Percentiles rank a stretch among this genome's conserved stretches.
phyloP scores from a whole-genome alignment of 306 rosid genomes.

The Oemleria cerasiformis region DNA sequence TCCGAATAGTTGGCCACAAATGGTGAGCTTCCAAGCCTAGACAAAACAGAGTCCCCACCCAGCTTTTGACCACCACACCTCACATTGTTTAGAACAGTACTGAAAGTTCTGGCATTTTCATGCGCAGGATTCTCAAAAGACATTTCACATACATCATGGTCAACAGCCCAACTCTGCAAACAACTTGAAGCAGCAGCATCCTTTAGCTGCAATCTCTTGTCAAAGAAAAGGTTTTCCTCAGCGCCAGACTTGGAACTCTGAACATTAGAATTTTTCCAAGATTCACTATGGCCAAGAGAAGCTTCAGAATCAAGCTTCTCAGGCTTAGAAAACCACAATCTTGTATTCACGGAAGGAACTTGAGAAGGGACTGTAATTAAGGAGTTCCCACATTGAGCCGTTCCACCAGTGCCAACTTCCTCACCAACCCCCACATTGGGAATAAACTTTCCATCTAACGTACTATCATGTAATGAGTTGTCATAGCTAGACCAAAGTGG shows the following conservation, averaged over 20 bases:
- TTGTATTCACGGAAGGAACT: constrained; percentile 4
- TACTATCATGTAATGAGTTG: constrained; percentile 18
- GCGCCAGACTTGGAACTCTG: too few relatives aligned
- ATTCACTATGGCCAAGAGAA: too few relatives aligned
- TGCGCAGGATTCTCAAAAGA: constrained; percentile 26
- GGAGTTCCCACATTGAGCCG: constrained; percentile 12
- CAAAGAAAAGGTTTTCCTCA: too few relatives aligned
- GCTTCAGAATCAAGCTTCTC: too few relatives aligned
- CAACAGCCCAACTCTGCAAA: constrained; percentile 25
- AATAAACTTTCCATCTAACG: constrained; percentile 31
- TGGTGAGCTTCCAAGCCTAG: constrained; percentile 28
- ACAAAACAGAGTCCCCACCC: constrained; percentile 27
- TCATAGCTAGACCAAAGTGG: constrained; percentile 34
- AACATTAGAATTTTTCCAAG: too few relatives aligned
- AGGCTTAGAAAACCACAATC: background rate
- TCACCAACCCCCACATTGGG: constrained; percentile 22
- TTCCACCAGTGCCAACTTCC: constrained; percentile 16
- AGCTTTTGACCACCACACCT: constrained; percentile 30
- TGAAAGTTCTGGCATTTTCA: constrained; percentile 15
- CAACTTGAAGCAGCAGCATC: too few relatives aligned
- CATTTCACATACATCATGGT: constrained; percentile 24
- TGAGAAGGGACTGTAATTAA: constrained; percentile 29
- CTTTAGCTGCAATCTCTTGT: too few relatives aligned
- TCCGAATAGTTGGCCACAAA: constrained; percentile 27
- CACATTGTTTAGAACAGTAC: constrained; percentile 20